Percentiles rank a stretch among this genome's conserved stretches.
phyloP scores from a whole-genome alignment of 305 asterid genomes.

The Solanum aculeatissimum region DNA sequence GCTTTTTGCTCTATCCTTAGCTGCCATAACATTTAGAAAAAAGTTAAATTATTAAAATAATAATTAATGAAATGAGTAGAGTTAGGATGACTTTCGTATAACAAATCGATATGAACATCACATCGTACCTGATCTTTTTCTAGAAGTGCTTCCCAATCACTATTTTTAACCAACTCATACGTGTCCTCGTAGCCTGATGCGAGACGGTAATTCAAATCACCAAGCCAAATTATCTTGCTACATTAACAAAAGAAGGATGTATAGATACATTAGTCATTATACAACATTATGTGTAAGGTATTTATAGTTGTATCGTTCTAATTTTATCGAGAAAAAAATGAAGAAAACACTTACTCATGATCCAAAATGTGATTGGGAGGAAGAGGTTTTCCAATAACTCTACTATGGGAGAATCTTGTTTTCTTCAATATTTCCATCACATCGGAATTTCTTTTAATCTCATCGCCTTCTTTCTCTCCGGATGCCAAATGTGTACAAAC shows the following conservation, averaged over 20 bases:
- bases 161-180: slow-evolving; percentile 33
- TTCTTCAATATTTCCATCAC: slow-evolving; percentile 51
- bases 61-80: not conserved
- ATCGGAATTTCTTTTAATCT: slow-evolving; percentile 46
- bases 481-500: slow-evolving; percentile 83
- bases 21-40: slow-evolving; percentile 18
- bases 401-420: slow-evolving; percentile 34
- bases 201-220: slow-evolving; percentile 79
- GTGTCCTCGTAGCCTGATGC: slow-evolving; percentile 31
- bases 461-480: slow-evolving; percentile 62
- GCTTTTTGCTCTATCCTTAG: slow-evolving; percentile 53
- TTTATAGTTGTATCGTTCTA: not conserved
- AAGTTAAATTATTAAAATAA: too few species aligned
- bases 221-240: slow-evolving; percentile 80
- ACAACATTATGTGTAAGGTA: not conserved
- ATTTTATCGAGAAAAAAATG: not conserved
- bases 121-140: slow-evolving; percentile 58
- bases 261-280: not conserved
- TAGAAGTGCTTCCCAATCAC: slow-evolving; percentile 60
- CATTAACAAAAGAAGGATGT: not conserved
- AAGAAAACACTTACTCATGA: slow-evolving; percentile 44
- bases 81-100: too few species aligned
- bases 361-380: slow-evolving; percentile 35
- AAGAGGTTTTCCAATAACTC: slow-evolving; percentile 6
- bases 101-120: not conserved